Evolutionary conservation across 1,284 basidiomycete species (phyloP), one percentile per base, ranked within the genome.

Genomic region (Erythrobasidium hasegawianum): DNA sequence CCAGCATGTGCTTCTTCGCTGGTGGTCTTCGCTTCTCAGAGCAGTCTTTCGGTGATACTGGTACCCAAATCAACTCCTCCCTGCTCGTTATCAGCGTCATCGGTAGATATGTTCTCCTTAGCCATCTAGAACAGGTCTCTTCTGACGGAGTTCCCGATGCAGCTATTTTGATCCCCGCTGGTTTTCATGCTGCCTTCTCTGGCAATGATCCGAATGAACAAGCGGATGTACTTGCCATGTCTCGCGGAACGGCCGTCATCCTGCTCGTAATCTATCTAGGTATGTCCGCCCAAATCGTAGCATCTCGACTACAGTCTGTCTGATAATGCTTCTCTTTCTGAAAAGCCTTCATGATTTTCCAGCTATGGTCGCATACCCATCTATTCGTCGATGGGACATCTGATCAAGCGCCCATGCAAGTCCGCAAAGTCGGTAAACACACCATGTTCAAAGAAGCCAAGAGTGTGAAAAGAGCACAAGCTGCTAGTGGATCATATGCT

Each of bases 221-320:
- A 0, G 60, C 62, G 0, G 78, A 86, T 58, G 85, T 94, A 54
- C 79, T 94, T 40, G 71, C 77, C 43, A 84, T 92, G 78, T 88
- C 86, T 72, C 88, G 86, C 70, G 91, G 88, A 14, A 89, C 90
- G n/a, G 83, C 90, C 0, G 82, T 95, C 64, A 84, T 95, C 58
- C 81, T 94, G 1, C 82, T 94, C 14, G 81, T 90, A 76, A 86
- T 60, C 59, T 68, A 66, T 68, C 43, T 69, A n/a, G n/a, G n/a
- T n/a, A n/a, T n/a, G n/a, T n/a, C n/a, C n/a, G n/a, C n/a, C n/a
- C n/a, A n/a, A n/a, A n/a, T n/a, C n/a, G n/a, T n/a, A n/a, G n/a
- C n/a, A n/a, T n/a, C n/a, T n/a, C n/a, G n/a, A n/a, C n/a, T n/a
- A n/a, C n/a, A n/a, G n/a, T n/a, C n/a, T n/a, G n/a, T n/a, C n/a